phyloP scores from a whole-genome alignment of 306 rosid genomes.

The Notholithocarpus densiflorus region DNA sequence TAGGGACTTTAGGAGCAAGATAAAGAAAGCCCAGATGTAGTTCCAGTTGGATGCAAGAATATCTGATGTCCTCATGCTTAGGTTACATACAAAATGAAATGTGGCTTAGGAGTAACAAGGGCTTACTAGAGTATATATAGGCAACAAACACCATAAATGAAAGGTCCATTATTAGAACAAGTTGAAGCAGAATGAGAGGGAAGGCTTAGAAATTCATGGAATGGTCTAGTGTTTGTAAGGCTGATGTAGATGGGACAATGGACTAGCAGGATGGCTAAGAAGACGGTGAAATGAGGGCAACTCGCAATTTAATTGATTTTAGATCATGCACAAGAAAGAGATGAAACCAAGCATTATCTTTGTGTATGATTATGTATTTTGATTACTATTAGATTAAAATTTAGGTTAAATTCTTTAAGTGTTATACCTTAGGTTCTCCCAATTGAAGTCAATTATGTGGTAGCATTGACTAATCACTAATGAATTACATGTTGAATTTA shows the following conservation, averaged over 20 bases:
- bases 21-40: not conserved
- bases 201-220: not conserved
- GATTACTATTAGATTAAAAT: too few species aligned
- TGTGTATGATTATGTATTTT: too few species aligned
- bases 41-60: conserved; percentile 8
- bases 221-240: not conserved
- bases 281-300: not conserved
- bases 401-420: too few species aligned
- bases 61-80: not conserved
- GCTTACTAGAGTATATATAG: too few species aligned
- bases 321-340: not conserved
- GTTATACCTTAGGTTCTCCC: too few species aligned
- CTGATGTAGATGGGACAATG: not conserved
- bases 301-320: not conserved
- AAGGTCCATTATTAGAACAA: not conserved
- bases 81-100: not conserved
- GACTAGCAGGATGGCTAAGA: not conserved
- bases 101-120: not conserved
- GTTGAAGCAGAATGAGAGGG: not conserved
- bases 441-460: too few species aligned
- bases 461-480: too few species aligned
- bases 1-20: not conserved
- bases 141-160: not conserved
- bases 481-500: too few species aligned
- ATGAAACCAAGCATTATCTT: not conserved